Conservation (phyloP, 2,329 filamentous ascomycete species). For the Parastagonospora avenae region DNA sequence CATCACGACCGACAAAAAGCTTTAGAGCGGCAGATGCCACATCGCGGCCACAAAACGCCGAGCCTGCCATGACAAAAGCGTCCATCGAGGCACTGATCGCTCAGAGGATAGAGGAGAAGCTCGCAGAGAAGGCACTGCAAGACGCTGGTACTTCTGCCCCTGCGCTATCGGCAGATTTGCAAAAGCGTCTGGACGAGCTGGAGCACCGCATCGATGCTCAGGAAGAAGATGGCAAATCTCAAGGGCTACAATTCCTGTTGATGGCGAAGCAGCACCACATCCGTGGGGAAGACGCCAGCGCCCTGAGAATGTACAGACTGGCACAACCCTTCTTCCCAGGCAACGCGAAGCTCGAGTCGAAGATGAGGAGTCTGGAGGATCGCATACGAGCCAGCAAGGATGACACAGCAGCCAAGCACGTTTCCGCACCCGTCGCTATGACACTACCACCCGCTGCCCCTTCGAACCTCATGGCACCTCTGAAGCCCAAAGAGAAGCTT, state of each 20-base stretch:
- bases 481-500: conserved; percentile 31
- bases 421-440: conserved; percentile 17
- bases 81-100: conserved; percentile 92
- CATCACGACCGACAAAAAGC: conserved; percentile 49
- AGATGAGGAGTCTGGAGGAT: conserved; percentile 61
- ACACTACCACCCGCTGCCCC: conserved; percentile 20
- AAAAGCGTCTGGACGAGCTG: conserved; percentile 79
- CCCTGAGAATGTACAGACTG: conserved; percentile 83
- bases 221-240: conserved; percentile 74
- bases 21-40: conserved; percentile 44
- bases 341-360: conserved; percentile 72
- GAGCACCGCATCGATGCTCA: conserved; percentile 80
- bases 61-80: conserved; percentile 58
- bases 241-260: conserved; percentile 84
- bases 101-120: conserved; percentile 85
- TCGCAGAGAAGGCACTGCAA: conserved; percentile 73
- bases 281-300: conserved; percentile 75
- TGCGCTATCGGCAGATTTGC: conserved; percentile 74
- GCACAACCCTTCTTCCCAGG: conserved; percentile 85
- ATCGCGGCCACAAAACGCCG: conserved; percentile 28
- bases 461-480: conserved; percentile 45
- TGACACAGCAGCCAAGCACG: conserved; percentile 29
- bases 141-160: conserved; percentile 56
- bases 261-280: conserved; percentile 92
- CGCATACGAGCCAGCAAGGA: conserved; percentile 51